These are phyloP conservation scores for Blechomonas ayalai DNA, from an alignment of 208 protist genomes.

Conservation along the genomic window DNA sequence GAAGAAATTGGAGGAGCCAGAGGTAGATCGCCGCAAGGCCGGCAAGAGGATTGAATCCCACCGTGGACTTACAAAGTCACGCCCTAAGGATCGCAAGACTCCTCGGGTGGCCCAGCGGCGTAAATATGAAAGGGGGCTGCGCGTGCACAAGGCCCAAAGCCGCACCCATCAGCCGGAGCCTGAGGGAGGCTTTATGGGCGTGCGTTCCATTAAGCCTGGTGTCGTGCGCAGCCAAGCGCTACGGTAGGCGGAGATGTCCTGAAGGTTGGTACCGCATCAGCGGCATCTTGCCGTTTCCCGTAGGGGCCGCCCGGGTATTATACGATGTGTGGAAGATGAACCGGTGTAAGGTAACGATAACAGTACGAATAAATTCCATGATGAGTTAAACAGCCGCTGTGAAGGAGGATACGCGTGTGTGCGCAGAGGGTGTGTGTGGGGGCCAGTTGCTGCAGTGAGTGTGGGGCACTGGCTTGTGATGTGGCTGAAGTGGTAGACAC, in stretches of 20 bases:
- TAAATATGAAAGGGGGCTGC: conserved; percentile 84
- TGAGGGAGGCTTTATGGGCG: conserved; percentile 76
- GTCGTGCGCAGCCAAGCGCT: conserved; percentile 45
- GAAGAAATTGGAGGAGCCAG: conserved; percentile 32
- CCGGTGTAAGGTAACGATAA: no score
- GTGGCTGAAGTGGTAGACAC: no score
- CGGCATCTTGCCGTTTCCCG: no score
- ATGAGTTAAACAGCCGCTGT: not conserved
- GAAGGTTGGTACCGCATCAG: no score
- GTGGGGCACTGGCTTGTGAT: no score
- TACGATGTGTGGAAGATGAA: no score
- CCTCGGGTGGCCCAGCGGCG: conserved; percentile 79
- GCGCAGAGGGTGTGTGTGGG: no score
- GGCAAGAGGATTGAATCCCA: conserved; percentile 84
- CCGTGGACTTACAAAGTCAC: conserved; percentile 79
- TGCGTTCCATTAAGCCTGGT: conserved; percentile 59
- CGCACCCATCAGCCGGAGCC: conserved; percentile 69
- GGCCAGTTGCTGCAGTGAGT: no score
- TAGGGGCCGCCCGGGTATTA: no score
- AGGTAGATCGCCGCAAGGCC: conserved; percentile 75
- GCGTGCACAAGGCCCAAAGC: conserved; percentile 77
- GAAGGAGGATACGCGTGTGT: no score
- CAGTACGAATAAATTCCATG: no score
- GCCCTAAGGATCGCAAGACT: conserved; percentile 87
- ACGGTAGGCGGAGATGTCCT: no score